Evolutionary conservation across 1,284 basidiomycete genomes (phyloP).

Genomic region (Cutaneotrichosporon curvatum): DNA sequence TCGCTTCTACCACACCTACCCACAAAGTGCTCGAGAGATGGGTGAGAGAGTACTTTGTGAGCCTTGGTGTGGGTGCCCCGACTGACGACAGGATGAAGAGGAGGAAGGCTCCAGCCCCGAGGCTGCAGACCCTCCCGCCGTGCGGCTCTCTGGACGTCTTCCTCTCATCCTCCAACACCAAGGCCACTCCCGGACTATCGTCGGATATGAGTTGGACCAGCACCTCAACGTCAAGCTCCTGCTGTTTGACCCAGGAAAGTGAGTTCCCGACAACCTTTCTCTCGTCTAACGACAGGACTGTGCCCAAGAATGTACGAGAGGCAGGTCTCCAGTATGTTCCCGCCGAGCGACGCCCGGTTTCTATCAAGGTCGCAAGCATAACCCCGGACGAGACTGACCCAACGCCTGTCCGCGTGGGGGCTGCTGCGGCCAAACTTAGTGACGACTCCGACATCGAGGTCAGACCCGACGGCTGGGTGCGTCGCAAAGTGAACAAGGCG

Average conservation of each 20-base stretch:
- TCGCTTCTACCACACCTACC: conserved; percentile 14
- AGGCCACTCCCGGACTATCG: conserved; percentile 75
- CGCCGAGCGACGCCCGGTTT: conserved; percentile 12
- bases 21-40: conserved; percentile 30
- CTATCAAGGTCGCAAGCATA: conserved; percentile 1
- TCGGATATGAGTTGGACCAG: conserved; percentile 66
- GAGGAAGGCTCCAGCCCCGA: not conserved
- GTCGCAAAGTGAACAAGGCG: conserved; percentile 24
- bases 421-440: conserved; percentile 11
- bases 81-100: conserved; percentile 5
- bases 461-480: conserved; percentile 37
- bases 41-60: conserved; percentile 41
- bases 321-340: conserved; percentile 27
- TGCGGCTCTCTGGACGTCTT: conserved; percentile 58
- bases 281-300: conserved; percentile 20
- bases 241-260: conserved; percentile 72
- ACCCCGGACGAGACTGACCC: not conserved
- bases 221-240: conserved; percentile 59
- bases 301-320: conserved; percentile 40
- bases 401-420: conserved; percentile 6
- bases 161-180: conserved; percentile 70
- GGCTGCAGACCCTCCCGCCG: conserved; percentile 18
- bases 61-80: not conserved
- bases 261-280: conserved; percentile 22
- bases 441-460: conserved; percentile 32